Percentiles rank a stretch among this genome's conserved stretches.
Evolutionary conservation across 306 rosid species (phyloP).

Genomic region (Calophaca sinica): DNA sequence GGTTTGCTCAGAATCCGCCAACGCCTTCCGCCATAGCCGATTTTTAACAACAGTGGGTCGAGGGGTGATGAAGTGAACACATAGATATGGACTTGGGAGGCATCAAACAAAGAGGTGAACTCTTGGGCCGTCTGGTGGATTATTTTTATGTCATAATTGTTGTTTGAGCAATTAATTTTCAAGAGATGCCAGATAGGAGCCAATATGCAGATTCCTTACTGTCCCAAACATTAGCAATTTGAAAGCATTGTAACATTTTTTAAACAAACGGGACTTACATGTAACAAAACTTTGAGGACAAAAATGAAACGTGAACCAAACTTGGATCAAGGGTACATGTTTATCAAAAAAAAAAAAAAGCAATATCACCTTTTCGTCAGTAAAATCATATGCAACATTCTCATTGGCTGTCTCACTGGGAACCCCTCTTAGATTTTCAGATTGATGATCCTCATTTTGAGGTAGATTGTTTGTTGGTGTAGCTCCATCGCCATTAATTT

Average conservation of each 20-base stretch:
- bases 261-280: not conserved
- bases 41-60: too few relatives aligned
- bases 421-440: slow-evolving; percentile 47
- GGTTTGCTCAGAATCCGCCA: too few relatives aligned
- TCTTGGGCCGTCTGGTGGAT: not conserved
- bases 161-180: not conserved
- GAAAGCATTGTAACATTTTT: slow-evolving; percentile 5
- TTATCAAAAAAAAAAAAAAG: slow-evolving; percentile 29
- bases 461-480: slow-evolving; percentile 49
- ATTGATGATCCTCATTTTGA: slow-evolving; percentile 52
- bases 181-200: slow-evolving; percentile 3
- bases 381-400: slow-evolving; percentile 63
- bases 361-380: slow-evolving; percentile 77
- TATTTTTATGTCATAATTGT: not conserved
- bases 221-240: not conserved
- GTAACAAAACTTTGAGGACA: not conserved
- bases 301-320: slow-evolving; percentile 4
- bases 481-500: slow-evolving; percentile 57
- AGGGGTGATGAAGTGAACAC: slow-evolving; percentile 2
- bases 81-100: not conserved
- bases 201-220: not conserved
- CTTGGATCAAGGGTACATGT: not conserved
- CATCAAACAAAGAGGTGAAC: slow-evolving; percentile 8
- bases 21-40: too few relatives aligned
- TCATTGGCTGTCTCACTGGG: slow-evolving; percentile 52